Base-by-base conservation (phyloP, 352 stramenopile species). In the Blastocystis sp. region DNA sequence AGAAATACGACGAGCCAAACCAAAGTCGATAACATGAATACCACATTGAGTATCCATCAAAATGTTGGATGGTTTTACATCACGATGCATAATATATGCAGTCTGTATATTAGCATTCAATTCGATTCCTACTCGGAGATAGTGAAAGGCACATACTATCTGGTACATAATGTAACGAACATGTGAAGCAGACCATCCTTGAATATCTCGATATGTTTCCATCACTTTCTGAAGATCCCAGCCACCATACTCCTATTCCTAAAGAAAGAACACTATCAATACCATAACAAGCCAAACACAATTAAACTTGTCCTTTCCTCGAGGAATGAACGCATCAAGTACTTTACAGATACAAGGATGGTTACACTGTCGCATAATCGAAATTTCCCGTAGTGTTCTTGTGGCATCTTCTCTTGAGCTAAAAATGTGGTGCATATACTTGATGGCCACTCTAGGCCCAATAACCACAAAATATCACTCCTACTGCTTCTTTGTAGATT, bases 41-140 rank as follows among this genome's bases (percentile, higher is more conserved):
- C 98, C 96, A 48, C 96, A 97, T 68, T 95, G 98, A 79, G 97
- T 97, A 44, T 95, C 98, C 82, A 99, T 98, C 90, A 99, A 98
- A 90, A 98, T 97, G 92, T 98, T 98, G 90, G 96, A 95, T 76
- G 94, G 96, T 92, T 98, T 97, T 57, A 97, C 90, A 87, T 97
- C 94, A 6, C 95, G 93, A 91, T 97, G 95, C 90, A 98, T 97
- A 54, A 98, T 94, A 4, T 95, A 91, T n/a, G 94, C 93, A 89
- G 57, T 89, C 78, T 89, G 24, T 78, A 4, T 11, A 1, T 89
- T 7, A 44, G 17, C 24, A n/a, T 13, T 44, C 15, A 59, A 9
- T 17, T 27, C 4, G 17, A 44, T 48, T 48, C 2, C 17, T 58
- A 78, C 78, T 19, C 30, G 17, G 13, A 89, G 40, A 78, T 89